Conservation (phyloP, 2,329 filamentous ascomycete species). For the Colletotrichum neosansevieriae region DNA sequence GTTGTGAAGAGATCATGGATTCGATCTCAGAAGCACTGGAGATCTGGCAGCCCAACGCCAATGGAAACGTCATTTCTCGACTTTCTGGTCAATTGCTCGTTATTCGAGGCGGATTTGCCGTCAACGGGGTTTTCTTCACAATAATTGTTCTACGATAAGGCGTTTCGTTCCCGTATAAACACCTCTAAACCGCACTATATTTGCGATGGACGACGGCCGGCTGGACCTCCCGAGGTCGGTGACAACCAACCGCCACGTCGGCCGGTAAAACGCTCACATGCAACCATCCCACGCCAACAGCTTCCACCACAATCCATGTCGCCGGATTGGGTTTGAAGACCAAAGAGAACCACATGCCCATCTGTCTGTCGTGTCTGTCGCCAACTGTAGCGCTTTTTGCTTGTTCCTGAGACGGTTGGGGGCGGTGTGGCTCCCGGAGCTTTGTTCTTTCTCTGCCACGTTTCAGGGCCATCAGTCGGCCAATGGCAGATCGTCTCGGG, state of each 20-base stretch:
- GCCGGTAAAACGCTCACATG: conserved; percentile 5
- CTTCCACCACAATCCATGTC: conserved; percentile 13
- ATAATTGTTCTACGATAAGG: not conserved
- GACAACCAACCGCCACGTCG: conserved; percentile 38
- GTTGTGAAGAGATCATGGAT: not conserved
- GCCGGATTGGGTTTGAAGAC: conserved; percentile 17
- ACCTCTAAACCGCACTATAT: conserved; percentile 5
- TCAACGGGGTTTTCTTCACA: conserved; percentile 7
- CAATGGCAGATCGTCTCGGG: conserved; percentile 26
- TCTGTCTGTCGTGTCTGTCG: conserved; percentile 4
- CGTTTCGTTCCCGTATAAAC: conserved; percentile 18
- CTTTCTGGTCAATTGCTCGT: conserved; percentile 11
- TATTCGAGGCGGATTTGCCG: conserved; percentile 2
- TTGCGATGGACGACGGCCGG: conserved; percentile 11
- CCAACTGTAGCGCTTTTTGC: not conserved
- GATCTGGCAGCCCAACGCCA: conserved; percentile 5
- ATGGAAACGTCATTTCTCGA: not conserved
- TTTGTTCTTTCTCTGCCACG: conserved; percentile 28
- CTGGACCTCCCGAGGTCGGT: conserved; percentile 21
- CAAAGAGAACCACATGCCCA: conserved; percentile 11
- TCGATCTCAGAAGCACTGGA: not conserved
- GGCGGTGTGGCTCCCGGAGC: conserved; percentile 22
- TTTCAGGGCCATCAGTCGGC: conserved; percentile 19
- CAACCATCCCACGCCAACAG: conserved; percentile 21
- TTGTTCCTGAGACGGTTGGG: conserved; percentile 29